Conservation (phyloP, 1,284 basidiomycete species). For the Ceratobasidium sp. region DNA sequence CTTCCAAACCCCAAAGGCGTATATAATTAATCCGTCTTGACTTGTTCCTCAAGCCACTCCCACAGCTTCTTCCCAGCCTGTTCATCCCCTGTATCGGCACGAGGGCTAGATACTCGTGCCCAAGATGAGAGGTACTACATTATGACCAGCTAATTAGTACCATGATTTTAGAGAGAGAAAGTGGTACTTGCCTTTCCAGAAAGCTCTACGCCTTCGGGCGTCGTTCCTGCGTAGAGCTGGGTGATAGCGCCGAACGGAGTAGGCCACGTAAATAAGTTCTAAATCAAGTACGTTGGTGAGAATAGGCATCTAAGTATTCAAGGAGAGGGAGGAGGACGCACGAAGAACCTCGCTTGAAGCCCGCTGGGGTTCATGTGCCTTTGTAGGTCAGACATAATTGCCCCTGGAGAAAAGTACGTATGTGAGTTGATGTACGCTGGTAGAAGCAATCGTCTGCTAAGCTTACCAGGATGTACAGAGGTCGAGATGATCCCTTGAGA, state of each 20-base stretch:
- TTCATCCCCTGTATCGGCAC: conserved; percentile 46
- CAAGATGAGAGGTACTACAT: conserved; percentile 35
- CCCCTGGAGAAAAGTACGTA: conserved; percentile 40
- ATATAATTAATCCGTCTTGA: not conserved
- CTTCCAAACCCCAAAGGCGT: too few relatives aligned
- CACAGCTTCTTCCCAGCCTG: conserved; percentile 54
- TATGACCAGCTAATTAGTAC: not conserved
- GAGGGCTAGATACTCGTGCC: conserved; percentile 1
- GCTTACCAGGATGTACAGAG: conserved; percentile 56
- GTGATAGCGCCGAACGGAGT: conserved; percentile 41
- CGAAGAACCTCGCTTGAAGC: not conserved
- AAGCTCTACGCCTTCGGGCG: conserved; percentile 33
- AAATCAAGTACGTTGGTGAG: not conserved
- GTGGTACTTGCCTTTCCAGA: conserved; percentile 35
- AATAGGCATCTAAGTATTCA: not conserved
- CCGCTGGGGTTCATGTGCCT: conserved; percentile 47
- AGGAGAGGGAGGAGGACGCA: not conserved
- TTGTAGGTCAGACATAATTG: conserved; percentile 46
- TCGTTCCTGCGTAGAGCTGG: conserved; percentile 42
- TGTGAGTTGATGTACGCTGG: not conserved
- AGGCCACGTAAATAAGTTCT: conserved; percentile 35
- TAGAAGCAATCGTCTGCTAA: too few relatives aligned
- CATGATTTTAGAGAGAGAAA: too few relatives aligned
- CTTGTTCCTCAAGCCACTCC: conserved; percentile 45
- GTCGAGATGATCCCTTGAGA: conserved; percentile 55